phyloP scores from a whole-genome alignment of 352 stramenopile genomes.

The Saprolegnia parasitica region DNA sequence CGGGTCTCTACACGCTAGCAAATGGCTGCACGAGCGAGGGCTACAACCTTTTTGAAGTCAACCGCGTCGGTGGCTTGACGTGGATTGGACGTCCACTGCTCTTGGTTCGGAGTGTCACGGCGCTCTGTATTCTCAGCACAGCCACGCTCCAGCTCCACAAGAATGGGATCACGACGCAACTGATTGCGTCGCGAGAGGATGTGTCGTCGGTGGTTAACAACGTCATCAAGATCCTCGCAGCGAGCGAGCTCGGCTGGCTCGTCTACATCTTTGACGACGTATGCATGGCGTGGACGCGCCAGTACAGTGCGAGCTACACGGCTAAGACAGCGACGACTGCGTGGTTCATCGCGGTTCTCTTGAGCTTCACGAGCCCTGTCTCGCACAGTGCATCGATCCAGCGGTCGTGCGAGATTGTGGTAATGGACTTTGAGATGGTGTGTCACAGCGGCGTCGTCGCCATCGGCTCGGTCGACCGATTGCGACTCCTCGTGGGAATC shows the following conservation, averaged over 20 bases:
- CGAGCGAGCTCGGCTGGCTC: background rate
- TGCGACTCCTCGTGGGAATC: background rate
- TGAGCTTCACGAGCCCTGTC: background rate
- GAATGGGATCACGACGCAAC: background rate
- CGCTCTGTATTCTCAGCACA: conserved; percentile 13
- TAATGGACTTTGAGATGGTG: conserved; percentile 13
- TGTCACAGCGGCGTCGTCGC: conserved; percentile 6
- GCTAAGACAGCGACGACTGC: background rate
- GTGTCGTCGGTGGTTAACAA: background rate
- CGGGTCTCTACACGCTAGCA: background rate
- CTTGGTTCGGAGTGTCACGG: background rate
- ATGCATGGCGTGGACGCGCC: background rate
- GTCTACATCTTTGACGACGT: conserved; percentile 9
- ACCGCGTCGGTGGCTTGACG: conserved; percentile 6
- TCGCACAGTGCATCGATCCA: background rate
- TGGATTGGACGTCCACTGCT: conserved; percentile 19
- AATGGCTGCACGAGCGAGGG: background rate
- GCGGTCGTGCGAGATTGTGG: background rate
- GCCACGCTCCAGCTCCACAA: conserved; percentile 13
- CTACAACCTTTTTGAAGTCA: conserved; percentile 16
- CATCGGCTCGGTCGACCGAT: background rate
- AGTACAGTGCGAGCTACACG: background rate
- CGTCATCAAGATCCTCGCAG: background rate
- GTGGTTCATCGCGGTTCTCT: background rate
- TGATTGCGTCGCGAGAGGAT: background rate